Percentiles rank a stretch among this genome's conserved stretches.
These are phyloP conservation scores for Aristolochia fimbriata DNA, from an alignment of 164 flowering plant genomes.

Conservation along the genomic window DNA sequence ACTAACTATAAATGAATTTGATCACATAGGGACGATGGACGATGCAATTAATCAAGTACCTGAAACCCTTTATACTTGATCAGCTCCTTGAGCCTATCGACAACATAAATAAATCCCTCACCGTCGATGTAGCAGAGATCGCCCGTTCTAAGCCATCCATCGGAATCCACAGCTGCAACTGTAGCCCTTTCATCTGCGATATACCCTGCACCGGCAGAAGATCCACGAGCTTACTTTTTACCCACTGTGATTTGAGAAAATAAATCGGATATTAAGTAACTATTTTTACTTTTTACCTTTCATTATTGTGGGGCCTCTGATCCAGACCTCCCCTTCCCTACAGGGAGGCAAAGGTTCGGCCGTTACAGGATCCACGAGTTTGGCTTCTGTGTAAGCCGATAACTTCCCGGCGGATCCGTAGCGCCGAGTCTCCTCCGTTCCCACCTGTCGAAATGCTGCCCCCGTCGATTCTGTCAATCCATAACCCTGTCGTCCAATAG, in stretches of 20 bases:
- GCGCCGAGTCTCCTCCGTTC: slow-evolving; percentile 22
- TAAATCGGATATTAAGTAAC: too few relatives aligned
- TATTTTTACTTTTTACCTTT: slow-evolving; percentile 18
- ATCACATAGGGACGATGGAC: too few relatives aligned
- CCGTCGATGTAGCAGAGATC: slow-evolving; percentile 52
- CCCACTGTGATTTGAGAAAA: too few relatives aligned
- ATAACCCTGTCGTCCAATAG: slow-evolving; percentile 54
- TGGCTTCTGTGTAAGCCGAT: slow-evolving; percentile 21
- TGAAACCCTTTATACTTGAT: slow-evolving; percentile 61
- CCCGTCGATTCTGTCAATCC: slow-evolving; percentile 49
- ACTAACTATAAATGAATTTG: too few relatives aligned
- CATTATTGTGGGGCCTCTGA: slow-evolving; percentile 29
- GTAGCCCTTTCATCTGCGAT: slow-evolving; percentile 32
- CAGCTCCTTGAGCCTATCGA: slow-evolving; percentile 53
- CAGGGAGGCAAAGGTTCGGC: slow-evolving; percentile 35
- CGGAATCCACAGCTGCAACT: slow-evolving; percentile 17
- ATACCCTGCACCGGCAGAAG: slow-evolving; percentile 31
- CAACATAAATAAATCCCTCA: slow-evolving; percentile 43
- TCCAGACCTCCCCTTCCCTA: slow-evolving; percentile 46
- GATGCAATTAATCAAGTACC: too few relatives aligned
- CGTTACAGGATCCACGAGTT: slow-evolving; percentile 35
- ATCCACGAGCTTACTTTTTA: too few relatives aligned
- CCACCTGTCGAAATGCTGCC: slow-evolving; percentile 5
- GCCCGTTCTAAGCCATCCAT: slow-evolving; percentile 63
- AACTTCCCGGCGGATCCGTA: slow-evolving; percentile 36